phyloP scores from a whole-genome alignment of 1,284 basidiomycete species.

The Ganoderma lingzhi region DNA sequence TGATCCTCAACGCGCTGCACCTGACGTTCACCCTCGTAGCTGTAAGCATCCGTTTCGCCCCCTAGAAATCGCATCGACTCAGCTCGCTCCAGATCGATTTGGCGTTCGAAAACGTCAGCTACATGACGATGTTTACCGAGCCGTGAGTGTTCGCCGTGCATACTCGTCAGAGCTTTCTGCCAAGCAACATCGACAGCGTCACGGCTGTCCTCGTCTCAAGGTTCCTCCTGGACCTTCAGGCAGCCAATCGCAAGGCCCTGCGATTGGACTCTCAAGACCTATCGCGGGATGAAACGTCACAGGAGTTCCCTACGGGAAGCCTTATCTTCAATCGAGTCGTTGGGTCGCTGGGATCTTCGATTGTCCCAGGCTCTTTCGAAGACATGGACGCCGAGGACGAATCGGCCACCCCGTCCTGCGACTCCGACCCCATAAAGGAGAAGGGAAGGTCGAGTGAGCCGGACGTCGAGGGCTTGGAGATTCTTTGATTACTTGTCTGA shows the following conservation, averaged over 20 bases:
- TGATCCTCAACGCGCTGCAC: conserved; percentile 12
- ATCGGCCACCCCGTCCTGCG: background rate
- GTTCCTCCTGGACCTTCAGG: conserved; percentile 16
- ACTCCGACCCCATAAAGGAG: background rate
- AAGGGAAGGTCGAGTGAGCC: background rate
- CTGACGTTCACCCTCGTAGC: conserved; percentile 4
- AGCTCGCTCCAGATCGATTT: background rate
- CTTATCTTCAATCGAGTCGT: conserved; percentile 7
- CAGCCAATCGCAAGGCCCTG: conserved; percentile 5
- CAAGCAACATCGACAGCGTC: background rate
- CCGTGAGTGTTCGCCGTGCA: background rate
- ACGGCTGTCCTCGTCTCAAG: conserved; percentile 12
- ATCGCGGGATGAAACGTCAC: background rate
- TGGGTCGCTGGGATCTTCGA: conserved; percentile 9
- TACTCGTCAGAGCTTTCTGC: too few species aligned
- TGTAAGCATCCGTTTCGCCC: background rate
- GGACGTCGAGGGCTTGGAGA: background rate
- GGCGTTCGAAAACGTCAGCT: background rate
- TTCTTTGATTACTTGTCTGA: background rate
- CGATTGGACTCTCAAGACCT: background rate
- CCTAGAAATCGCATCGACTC: too few species aligned
- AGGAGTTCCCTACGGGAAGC: background rate
- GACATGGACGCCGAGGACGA: background rate
- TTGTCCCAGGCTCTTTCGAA: background rate
- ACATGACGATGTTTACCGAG: conserved; percentile 10